phyloP scores from a whole-genome alignment of 108 stramenopile genomes.

The Hondaea fermentalgiana region DNA sequence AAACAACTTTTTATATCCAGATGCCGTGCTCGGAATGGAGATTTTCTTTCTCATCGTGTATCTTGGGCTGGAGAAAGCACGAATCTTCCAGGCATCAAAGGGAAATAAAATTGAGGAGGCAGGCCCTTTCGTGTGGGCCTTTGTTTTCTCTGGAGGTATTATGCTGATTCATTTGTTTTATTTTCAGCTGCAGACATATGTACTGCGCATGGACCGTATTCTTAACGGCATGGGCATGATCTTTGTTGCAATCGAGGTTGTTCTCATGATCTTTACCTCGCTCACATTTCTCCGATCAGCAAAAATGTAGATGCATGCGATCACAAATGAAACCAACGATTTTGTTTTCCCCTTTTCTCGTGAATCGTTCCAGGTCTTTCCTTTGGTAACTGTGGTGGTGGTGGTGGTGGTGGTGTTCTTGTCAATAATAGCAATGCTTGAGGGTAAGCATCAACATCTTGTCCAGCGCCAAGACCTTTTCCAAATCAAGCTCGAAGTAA shows the following conservation, averaged over 20 bases:
- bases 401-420: no score
- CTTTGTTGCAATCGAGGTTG: neutral
- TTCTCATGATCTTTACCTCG: neutral
- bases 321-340: no score
- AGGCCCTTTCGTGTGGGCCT: neutral
- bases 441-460: no score
- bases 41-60: neutral
- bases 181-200: conserved; percentile 17
- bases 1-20: neutral
- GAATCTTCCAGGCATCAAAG: conserved; percentile 8
- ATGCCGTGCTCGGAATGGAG: neutral
- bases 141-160: neutral
- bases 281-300: neutral
- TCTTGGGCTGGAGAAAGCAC: neutral
- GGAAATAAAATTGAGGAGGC: neutral
- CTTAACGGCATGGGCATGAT: neutral
- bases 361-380: no score
- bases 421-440: no score
- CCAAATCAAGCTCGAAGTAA: no score
- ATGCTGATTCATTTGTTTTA: neutral
- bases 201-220: conserved; percentile 5
- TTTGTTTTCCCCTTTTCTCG: no score
- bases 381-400: no score
- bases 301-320: neutral
- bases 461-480: no score